These are phyloP conservation scores for Astragalus glycyphyllos DNA, from an alignment of 306 rosid species.

Conservation along the genomic window DNA sequence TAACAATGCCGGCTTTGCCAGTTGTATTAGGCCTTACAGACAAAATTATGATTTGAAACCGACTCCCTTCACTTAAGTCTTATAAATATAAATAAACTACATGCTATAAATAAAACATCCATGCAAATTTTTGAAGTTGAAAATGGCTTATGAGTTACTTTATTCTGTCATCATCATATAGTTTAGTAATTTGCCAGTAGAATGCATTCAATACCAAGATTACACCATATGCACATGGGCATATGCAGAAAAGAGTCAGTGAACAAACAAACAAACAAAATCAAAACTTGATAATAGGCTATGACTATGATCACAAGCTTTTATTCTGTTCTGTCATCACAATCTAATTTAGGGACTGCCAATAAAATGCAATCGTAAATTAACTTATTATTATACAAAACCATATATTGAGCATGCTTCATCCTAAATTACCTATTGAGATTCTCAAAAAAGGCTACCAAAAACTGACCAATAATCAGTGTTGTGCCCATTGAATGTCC, in stretches of 20 bases:
- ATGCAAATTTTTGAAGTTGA: constrained; percentile 10
- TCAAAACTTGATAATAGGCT: constrained; percentile 11
- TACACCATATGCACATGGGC: constrained; percentile 7
- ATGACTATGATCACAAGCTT: constrained; percentile 1
- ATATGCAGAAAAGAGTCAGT: constrained; percentile 5
- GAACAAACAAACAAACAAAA: constrained; percentile 25
- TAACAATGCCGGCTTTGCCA: too few species aligned
- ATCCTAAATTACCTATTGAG: constrained; percentile 28
- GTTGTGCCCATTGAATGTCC: constrained; percentile 91
- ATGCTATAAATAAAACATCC: background rate
- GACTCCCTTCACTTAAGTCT: background rate
- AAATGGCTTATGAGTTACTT: background rate
- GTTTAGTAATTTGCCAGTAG: background rate
- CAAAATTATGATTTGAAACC: background rate
- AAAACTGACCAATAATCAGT: constrained; percentile 48
- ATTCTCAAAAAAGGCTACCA: constrained; percentile 11
- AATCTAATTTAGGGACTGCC: background rate
- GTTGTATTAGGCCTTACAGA: too few species aligned
- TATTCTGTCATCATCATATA: constrained; percentile 15
- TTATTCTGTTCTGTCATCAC: constrained; percentile 35
- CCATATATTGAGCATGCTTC: constrained; percentile 6
- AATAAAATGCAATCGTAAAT: constrained; percentile 23
- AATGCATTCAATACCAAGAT: constrained; percentile 24
- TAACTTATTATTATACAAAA: constrained; percentile 37
- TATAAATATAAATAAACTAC: too few species aligned